A percentile compares a stretch with the other conserved stretches of the same genome.
These are phyloP conservation scores for Puccinia novopanici DNA, from an alignment of 1,284 basidiomycete species.

Conservation along the genomic window DNA sequence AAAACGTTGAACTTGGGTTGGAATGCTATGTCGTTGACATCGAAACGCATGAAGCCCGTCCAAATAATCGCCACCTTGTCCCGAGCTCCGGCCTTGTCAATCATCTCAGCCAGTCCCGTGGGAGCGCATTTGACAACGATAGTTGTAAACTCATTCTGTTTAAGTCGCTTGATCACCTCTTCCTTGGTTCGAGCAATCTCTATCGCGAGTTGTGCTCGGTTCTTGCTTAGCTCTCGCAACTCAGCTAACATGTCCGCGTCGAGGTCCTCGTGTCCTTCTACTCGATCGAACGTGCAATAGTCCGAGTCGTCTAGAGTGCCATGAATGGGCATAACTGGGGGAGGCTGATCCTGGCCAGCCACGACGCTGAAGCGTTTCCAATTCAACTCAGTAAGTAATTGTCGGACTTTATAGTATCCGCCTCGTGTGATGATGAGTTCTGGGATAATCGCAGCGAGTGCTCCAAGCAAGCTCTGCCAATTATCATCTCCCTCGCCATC, in stretches of 20 bases:
- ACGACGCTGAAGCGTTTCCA: no score
- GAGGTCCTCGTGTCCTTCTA: neutral
- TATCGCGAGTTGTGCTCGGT: neutral
- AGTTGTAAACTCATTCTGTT: neutral
- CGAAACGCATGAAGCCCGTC: neutral
- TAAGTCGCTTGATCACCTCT: neutral
- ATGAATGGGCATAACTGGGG: no score
- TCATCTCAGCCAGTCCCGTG: constrained; percentile 9
- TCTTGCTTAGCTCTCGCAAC: no score
- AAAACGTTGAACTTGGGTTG: neutral
- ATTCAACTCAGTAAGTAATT: no score
- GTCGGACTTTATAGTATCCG: neutral
- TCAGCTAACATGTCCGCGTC: neutral
- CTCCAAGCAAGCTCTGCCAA: no score
- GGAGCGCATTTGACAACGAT: no score
- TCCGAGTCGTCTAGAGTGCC: no score
- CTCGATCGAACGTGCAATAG: neutral
- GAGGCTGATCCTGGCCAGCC: no score
- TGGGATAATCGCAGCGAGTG: neutral
- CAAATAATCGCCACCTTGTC: constrained; percentile 14
- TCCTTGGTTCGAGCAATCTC: neutral
- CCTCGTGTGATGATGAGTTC: neutral
- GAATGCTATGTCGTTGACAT: neutral
- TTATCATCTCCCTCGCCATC: constrained; percentile 20
- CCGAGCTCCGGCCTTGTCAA: neutral